These are phyloP conservation scores for Hamigera avellanea DNA, from an alignment of 495 filamentous ascomycete genomes.

Conservation along the genomic window DNA sequence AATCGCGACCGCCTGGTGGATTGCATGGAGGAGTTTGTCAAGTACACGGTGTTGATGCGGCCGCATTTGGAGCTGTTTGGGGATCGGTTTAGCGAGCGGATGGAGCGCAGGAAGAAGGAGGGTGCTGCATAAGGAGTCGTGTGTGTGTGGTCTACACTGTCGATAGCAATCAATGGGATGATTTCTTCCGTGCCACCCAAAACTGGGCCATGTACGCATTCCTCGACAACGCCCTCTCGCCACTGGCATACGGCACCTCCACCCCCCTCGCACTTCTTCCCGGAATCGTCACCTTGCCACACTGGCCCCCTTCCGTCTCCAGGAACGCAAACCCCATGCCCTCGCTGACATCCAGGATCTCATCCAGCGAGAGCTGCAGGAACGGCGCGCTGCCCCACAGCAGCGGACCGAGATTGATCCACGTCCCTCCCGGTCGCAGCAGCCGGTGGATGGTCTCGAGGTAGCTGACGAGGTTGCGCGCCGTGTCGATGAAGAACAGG, in stretches of 20 bases:
- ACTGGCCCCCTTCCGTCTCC: not conserved
- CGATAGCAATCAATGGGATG: too few relatives aligned
- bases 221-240: not conserved
- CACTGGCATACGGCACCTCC: not conserved
- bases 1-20: conserved; percentile 60
- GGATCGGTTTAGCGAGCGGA: conserved; percentile 53
- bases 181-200: too few relatives aligned
- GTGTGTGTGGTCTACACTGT: too few relatives aligned
- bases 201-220: not conserved
- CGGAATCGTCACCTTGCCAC: not conserved
- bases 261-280: not conserved
- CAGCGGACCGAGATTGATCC: conserved; percentile 40
- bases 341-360: too few relatives aligned
- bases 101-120: conserved; percentile 15
- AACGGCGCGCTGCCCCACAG: conserved; percentile 14
- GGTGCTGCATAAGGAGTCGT: too few relatives aligned
- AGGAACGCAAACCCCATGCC: too few relatives aligned
- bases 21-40: conserved; percentile 71
- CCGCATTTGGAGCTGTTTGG: conserved; percentile 49
- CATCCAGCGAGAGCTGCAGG: too few relatives aligned
- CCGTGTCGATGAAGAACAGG: conserved; percentile 42
- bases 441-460: conserved; percentile 28
- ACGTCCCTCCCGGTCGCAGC: conserved; percentile 25
- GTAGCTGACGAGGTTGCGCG: conserved; percentile 31
- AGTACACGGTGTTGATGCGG: conserved; percentile 58